Evolutionary conservation across 225 moss, liverwort and hornwort genomes (phyloP).

Genomic region (Polytrichum formosum): DNA sequence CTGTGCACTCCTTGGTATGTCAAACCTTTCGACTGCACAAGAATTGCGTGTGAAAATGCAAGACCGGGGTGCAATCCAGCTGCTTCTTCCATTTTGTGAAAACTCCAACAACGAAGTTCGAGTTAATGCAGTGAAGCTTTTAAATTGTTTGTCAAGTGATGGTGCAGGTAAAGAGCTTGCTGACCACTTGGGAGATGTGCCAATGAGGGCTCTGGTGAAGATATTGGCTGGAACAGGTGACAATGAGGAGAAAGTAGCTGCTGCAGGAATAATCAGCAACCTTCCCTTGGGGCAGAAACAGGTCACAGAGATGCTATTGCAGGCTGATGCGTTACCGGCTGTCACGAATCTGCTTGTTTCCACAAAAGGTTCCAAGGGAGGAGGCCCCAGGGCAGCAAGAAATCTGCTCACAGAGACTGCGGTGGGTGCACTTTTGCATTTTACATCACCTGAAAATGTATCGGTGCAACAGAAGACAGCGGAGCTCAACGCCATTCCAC

Average conservation of each 20-base stretch:
- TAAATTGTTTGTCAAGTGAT: constrained; percentile 80
- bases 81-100: constrained; percentile 88
- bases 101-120: constrained; percentile 58
- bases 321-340: constrained; percentile 70
- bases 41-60: constrained; percentile 70
- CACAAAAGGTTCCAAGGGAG: constrained; percentile 37
- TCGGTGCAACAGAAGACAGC: constrained; percentile 55
- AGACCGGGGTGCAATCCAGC: constrained; percentile 78
- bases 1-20: constrained; percentile 86
- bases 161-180: constrained; percentile 80
- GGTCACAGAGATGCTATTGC: constrained; percentile 66
- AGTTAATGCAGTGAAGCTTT: constrained; percentile 70
- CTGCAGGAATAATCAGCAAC: constrained; percentile 78
- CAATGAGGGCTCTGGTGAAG: constrained; percentile 64
- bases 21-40: constrained; percentile 49
- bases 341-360: constrained; percentile 58
- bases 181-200: constrained; percentile 62
- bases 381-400: constrained; percentile 52
- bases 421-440: constrained; percentile 68
- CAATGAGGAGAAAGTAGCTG: constrained; percentile 83
- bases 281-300: constrained; percentile 52
- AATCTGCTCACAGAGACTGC: constrained; percentile 66
- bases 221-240: constrained; percentile 44
- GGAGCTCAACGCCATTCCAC: constrained; percentile 72
- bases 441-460: constrained; percentile 60